These are phyloP conservation scores for Microstroma glucosiphilum DNA, from an alignment of 1,284 basidiomycete genomes.

Conservation along the genomic window DNA sequence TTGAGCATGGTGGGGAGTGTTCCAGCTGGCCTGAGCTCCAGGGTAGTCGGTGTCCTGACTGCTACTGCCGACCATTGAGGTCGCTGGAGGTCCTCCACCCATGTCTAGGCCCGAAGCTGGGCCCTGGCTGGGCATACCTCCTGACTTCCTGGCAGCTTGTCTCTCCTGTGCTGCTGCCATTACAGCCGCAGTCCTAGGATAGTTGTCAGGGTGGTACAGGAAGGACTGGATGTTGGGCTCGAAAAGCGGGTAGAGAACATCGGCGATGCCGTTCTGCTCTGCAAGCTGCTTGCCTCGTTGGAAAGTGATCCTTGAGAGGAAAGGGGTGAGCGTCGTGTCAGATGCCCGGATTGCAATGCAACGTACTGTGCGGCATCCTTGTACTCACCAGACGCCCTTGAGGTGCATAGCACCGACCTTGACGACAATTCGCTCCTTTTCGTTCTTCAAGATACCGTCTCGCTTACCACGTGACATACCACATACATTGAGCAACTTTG, in stretches of 20 bases:
- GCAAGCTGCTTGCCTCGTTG: conserved; percentile 47
- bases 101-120: background rate
- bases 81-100: too few species aligned
- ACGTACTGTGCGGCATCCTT: background rate
- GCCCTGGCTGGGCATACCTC: background rate
- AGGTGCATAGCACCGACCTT: conserved; percentile 51
- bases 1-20: background rate
- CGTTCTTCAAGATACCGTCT: conserved; percentile 50
- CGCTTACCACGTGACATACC: conserved; percentile 50
- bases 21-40: too few species aligned
- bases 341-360: background rate
- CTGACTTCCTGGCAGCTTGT: conserved; percentile 26
- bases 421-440: conserved; percentile 50
- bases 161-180: conserved; percentile 49
- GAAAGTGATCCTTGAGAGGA: conserved; percentile 36
- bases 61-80: too few species aligned
- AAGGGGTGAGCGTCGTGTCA: background rate
- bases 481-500: conserved; percentile 49
- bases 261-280: conserved; percentile 47
- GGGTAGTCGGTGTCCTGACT: too few species aligned
- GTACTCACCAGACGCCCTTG: conserved; percentile 47
- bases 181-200: conserved; percentile 47
- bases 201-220: conserved; percentile 50
- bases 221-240: conserved; percentile 50
- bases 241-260: conserved; percentile 48